These are phyloP conservation scores for Sporothrix luriei DNA, from an alignment of 2,329 filamentous ascomycete genomes.

Conservation along the genomic window DNA sequence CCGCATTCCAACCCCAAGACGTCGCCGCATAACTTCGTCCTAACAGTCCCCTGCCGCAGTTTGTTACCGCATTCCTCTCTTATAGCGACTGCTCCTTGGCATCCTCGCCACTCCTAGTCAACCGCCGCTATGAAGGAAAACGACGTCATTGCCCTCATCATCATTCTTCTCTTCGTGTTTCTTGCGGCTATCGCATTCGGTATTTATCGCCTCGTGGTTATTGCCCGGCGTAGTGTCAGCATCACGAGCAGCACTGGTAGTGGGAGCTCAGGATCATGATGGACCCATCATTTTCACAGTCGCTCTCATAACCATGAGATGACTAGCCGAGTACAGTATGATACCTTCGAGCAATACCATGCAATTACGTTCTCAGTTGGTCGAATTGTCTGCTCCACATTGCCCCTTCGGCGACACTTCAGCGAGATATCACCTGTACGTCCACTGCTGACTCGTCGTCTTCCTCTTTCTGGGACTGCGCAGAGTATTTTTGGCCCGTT, in stretches of 20 bases:
- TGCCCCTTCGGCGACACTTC: no score
- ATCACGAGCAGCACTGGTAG: slow-evolving; percentile 41
- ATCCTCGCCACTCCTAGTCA: not conserved
- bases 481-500: no score
- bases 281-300: not conserved
- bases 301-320: not conserved
- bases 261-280: slow-evolving; percentile 28
- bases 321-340: not conserved
- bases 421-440: no score
- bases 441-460: not conserved
- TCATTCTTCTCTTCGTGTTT: slow-evolving; percentile 66
- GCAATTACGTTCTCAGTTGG: not conserved
- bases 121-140: slow-evolving; percentile 61
- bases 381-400: no score
- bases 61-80: slow-evolving; percentile 9
- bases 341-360: no score
- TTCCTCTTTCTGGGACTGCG: no score
- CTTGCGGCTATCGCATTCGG: slow-evolving; percentile 64
- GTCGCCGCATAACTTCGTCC: not conserved
- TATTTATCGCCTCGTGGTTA: slow-evolving; percentile 63
- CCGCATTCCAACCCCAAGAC: slow-evolving; percentile 23
- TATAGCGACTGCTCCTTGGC: not conserved
- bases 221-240: slow-evolving; percentile 51
- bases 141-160: slow-evolving; percentile 68
- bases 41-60: not conserved